Base-by-base conservation (phyloP, 2,329 filamentous ascomycete species). In the Sclerotinia spermophila region DNA sequence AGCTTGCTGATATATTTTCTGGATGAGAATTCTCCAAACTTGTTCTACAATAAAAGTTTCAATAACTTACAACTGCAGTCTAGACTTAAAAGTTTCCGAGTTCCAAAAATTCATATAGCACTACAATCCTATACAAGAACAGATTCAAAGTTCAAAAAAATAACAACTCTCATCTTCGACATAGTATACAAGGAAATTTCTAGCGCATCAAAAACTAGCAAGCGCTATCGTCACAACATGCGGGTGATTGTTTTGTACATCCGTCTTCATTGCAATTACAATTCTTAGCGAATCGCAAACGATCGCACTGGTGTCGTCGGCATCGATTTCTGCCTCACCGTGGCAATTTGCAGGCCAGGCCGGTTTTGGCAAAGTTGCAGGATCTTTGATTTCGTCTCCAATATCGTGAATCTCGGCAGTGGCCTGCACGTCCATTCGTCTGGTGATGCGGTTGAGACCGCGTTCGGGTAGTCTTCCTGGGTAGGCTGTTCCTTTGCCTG, bases 1-100 rank as follows among this genome's bases (percentile, higher is more conserved):
- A 74, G 11, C 69, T 80, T 5, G 77, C 77, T 30, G 75, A 75
- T 10, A 73, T 78, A 5, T 79, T 80, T 71, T 77, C 76, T 7
- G 75, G 77, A 7, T 69, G 33, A 69, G 4, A 42, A n/a, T 10
- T 19, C 27, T 38, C 2, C 24, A 33, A 35, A 19, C 13, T 35
- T 45, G 5, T 33, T 24, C 1, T 3, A 38, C 48, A 51, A 13
- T 2, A 51, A 15, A 51, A 27, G n/a, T 13, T 15, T 27, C n/a
- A 51, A 51, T 7, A 6, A 8, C 17, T 11, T 27, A 51, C n/a
- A 51, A 51, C n/a, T 27, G 13, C 13, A 27, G n/a, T 51, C 48
- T 51, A 51, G 13, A 51, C 13, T 1, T 17, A 6, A 51, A 51
- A 27, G 24, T n/a, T 27, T 27, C 13, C 13, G 11, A 51, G 24